These are phyloP conservation scores for Pyrus hybrid DNA, from an alignment of 331 rosid species.

Conservation along the genomic window DNA sequence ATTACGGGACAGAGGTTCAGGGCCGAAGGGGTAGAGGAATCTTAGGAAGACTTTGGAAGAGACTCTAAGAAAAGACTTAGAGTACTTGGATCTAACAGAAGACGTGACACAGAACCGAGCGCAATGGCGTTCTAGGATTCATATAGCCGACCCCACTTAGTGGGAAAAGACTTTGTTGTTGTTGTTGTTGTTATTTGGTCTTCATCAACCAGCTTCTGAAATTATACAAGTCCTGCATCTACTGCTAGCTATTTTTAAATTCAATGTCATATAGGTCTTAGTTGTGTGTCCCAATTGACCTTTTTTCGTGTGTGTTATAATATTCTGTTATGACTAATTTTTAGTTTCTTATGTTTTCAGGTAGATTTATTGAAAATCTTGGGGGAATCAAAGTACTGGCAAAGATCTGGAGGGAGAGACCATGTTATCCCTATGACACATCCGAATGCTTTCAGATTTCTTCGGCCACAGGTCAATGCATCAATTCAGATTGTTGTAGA, in stretches of 20 bases:
- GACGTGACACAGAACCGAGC: too few species aligned
- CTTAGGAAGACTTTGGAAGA: too few species aligned
- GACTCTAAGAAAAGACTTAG: too few species aligned
- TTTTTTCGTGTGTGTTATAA: neutral
- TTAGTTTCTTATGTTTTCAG: constrained; percentile 38
- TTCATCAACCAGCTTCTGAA: neutral
- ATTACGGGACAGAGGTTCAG: too few species aligned
- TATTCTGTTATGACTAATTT: neutral
- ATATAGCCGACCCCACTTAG: too few species aligned
- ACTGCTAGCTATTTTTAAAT: too few species aligned
- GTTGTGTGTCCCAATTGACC: neutral
- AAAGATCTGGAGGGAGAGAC: constrained; percentile 78
- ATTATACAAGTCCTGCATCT: neutral
- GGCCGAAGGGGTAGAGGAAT: too few species aligned
- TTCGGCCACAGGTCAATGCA: constrained; percentile 56
- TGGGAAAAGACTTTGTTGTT: too few species aligned
- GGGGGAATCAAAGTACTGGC: constrained; percentile 68
- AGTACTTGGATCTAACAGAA: too few species aligned
- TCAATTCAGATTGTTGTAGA: constrained; percentile 92
- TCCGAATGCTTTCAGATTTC: constrained; percentile 98
- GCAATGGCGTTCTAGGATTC: too few species aligned
- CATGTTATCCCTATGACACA: constrained; percentile 92
- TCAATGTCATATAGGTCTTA: neutral
- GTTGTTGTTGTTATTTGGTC: neutral
- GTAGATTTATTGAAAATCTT: constrained; percentile 56